phyloP scores from a whole-genome alignment of 345 rosid genomes.

The Acer yangbiense region DNA sequence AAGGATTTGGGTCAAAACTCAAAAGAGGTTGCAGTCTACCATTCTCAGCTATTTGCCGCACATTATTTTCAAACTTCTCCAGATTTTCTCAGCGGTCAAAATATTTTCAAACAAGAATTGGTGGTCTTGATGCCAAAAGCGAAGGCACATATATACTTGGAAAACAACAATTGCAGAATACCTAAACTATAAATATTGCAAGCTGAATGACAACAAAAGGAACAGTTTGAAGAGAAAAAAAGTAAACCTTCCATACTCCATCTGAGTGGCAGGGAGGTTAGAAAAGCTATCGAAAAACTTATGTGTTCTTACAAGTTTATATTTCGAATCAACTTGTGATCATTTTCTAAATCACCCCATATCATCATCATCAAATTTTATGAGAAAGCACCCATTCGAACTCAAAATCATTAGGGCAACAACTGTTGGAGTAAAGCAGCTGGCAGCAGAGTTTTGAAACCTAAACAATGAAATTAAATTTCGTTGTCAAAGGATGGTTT shows the following conservation, averaged over 20 bases:
- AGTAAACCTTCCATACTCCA: not conserved
- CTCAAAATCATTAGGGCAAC: not conserved
- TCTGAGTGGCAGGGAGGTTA: not conserved
- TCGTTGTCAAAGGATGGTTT: too few relatives aligned
- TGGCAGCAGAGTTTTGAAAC: too few relatives aligned
- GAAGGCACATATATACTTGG: not conserved
- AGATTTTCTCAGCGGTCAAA: too few relatives aligned
- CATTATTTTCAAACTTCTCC: too few relatives aligned
- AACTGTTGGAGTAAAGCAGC: too few relatives aligned
- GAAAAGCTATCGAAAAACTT: not conserved
- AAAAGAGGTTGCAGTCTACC: constrained; percentile 59
- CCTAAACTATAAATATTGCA: not conserved
- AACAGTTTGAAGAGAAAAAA: not conserved
- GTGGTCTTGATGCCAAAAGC: too few relatives aligned
- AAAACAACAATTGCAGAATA: not conserved
- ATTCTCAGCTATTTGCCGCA: too few relatives aligned
- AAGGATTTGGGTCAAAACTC: constrained; percentile 68
- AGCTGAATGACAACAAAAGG: not conserved
- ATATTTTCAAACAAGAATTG: too few relatives aligned
- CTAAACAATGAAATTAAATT: too few relatives aligned
- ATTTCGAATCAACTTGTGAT: not conserved
- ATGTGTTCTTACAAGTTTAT: not conserved
- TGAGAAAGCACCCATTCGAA: not conserved
- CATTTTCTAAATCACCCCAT: not conserved
- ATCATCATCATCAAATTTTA: not conserved